phyloP scores from a whole-genome alignment of 768 basidiomycete species.

The Suillus plorans region DNA sequence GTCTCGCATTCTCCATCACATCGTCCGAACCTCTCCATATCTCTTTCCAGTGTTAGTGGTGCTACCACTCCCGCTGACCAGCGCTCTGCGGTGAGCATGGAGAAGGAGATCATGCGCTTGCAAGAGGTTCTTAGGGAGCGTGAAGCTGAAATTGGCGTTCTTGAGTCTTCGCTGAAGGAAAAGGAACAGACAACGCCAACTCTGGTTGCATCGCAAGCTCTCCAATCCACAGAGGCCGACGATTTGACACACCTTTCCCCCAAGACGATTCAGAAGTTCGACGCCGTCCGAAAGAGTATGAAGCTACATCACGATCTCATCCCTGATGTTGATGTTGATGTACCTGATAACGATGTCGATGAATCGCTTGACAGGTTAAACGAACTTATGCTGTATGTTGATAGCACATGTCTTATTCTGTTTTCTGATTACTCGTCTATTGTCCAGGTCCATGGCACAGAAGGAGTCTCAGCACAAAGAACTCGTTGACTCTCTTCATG shows the following conservation, averaged over 20 bases:
- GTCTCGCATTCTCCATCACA: conserved; percentile 60
- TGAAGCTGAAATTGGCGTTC: conserved; percentile 81
- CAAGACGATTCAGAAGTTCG: conserved; percentile 71
- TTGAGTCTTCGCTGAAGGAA: conserved; percentile 58
- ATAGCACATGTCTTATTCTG: conserved; percentile 7
- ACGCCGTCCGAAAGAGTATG: conserved; percentile 69
- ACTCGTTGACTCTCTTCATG: conserved; percentile 67
- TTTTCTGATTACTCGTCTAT: conserved; percentile 6
- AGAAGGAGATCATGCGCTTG: conserved; percentile 93
- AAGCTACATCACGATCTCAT: conserved; percentile 45
- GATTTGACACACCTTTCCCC: conserved; percentile 55
- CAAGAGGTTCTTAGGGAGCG: conserved; percentile 91
- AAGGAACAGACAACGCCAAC: conserved; percentile 24
- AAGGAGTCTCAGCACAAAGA: conserved; percentile 92
- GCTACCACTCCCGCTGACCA: conserved; percentile 42
- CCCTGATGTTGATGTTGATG: conserved; percentile 24
- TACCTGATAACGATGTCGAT: conserved; percentile 47
- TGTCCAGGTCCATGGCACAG: conserved; percentile 87
- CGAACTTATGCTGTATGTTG: conserved; percentile 85
- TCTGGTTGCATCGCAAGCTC: conserved; percentile 4
- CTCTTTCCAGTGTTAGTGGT: conserved; percentile 42
- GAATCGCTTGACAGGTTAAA: conserved; percentile 81
- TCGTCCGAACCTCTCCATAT: conserved; percentile 60
- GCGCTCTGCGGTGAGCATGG: conserved; percentile 81
- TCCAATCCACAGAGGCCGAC: conserved; percentile 15